These are phyloP conservation scores for Mycena rebaudengoi DNA, from an alignment of 768 basidiomycete genomes.

Conservation along the genomic window DNA sequence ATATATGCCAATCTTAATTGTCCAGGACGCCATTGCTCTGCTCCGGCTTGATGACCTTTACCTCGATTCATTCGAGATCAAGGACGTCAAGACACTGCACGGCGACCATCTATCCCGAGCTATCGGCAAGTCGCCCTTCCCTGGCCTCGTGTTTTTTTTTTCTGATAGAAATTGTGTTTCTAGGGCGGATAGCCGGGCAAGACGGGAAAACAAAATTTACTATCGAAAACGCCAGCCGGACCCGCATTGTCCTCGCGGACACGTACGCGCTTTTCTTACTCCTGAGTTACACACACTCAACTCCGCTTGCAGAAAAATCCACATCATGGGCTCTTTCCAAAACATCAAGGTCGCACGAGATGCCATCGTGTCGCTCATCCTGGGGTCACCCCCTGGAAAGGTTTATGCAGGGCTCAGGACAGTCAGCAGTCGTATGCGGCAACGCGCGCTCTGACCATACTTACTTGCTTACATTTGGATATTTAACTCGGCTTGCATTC, in stretches of 20 bases:
- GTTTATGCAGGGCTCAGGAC: conserved; percentile 92
- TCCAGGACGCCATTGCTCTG: conserved; percentile 92
- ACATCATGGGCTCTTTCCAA: conserved; percentile 98
- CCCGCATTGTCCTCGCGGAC: conserved; percentile 98
- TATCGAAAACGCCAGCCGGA: conserved; percentile 96
- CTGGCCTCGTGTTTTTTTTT: background rate
- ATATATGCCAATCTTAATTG: background rate
- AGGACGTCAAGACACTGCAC: conserved; percentile 97
- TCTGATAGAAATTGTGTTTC: conserved; percentile 13
- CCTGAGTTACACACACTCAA: conserved; percentile 6
- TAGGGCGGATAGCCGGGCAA: conserved; percentile 97
- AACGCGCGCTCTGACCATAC: conserved; percentile 76
- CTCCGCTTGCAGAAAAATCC: conserved; percentile 80
- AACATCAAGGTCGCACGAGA: conserved; percentile 98
- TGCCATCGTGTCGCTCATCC: conserved; percentile 93
- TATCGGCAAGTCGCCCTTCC: conserved; percentile 65
- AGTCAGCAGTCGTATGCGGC: conserved; percentile 92
- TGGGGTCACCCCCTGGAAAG: conserved; percentile 95
- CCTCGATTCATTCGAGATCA: conserved; percentile 98
- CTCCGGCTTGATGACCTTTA: conserved; percentile 96
- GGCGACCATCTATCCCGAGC: conserved; percentile 99
- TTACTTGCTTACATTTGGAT: no score
- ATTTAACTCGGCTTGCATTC: no score
- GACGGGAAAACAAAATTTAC: conserved; percentile 99
- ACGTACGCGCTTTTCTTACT: conserved; percentile 67